A percentile compares a stretch with the other conserved stretches of the same genome.
These are phyloP conservation scores for Podospora bellae-mahoneyi DNA, from an alignment of 495 filamentous ascomycete genomes.

Conservation along the genomic window DNA sequence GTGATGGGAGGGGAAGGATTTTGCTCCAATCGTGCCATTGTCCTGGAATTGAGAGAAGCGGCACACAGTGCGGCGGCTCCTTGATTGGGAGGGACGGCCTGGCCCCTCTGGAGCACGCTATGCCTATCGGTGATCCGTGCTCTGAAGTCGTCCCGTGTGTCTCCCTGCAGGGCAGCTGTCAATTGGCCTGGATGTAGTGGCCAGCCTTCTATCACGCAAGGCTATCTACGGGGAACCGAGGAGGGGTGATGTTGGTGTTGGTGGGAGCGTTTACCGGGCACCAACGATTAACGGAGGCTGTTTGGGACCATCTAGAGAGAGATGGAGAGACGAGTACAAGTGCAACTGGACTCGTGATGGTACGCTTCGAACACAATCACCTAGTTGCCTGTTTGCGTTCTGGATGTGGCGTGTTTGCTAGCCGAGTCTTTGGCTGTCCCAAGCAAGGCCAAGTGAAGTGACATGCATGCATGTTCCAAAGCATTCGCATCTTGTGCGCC, in stretches of 20 bases:
- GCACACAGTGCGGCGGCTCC: constrained; percentile 3
- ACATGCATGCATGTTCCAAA: background rate
- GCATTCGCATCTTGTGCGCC: background rate
- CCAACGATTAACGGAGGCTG: background rate
- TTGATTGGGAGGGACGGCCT: constrained; percentile 6
- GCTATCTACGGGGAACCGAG: background rate
- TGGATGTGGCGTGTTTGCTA: background rate
- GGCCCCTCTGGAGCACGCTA: background rate
- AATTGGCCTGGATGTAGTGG: background rate
- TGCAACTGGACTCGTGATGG: background rate
- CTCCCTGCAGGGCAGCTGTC: background rate
- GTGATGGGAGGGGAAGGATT: constrained; percentile 32
- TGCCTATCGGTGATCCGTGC: constrained; percentile 1
- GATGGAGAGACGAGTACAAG: background rate
- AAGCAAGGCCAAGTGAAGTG: background rate
- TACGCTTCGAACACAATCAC: no score
- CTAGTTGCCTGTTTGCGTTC: background rate
- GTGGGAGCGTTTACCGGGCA: background rate
- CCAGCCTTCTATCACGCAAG: background rate
- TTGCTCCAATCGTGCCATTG: constrained; percentile 30
- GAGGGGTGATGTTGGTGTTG: background rate
- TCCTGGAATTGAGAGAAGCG: constrained; percentile 20
- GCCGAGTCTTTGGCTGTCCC: background rate
- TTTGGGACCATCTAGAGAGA: background rate
- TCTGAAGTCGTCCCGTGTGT: background rate